Evolutionary conservation across 2,329 filamentous ascomycete species (phyloP), one percentile per base, ranked within the genome.

Genomic region (Sclerotinia glacialis): DNA sequence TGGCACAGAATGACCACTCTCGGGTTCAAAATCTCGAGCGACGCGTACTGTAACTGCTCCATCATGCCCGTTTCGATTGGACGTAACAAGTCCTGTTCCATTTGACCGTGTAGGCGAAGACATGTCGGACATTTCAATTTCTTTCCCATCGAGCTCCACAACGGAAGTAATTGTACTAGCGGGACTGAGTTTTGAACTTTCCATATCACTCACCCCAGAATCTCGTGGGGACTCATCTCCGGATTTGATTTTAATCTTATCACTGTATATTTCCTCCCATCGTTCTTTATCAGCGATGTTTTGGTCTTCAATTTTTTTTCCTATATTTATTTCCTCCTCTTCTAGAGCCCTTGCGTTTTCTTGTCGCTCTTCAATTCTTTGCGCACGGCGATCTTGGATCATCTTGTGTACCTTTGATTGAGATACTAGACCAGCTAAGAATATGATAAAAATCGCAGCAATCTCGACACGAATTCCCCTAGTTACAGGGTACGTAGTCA

Each of bases 381-480:
- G 80, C 71, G 83, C 80, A 60, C 85, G 83, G 55, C 82, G 83
- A 68, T 88, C 83, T 72, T 87, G 86, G 68, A 97, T 86, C 9
- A 96, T 82, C 69, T 87, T 92, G 93, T 93, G 97, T 18, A 97
- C 80, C 73, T 89, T 91, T 72, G 95, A 81, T 76, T 98, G 94
- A 0, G 92, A 96, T 53, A 96, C 83, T 31, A 97, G 80, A 2
- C 93, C 93, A 23, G 91, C 81, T 12, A 92, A 77, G 67, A 85
- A 89, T 26, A 97, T 80, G 37, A 97, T 84, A 63, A 97, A 79
- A 31, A 90, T 90, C 1, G 86, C 85, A 0, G 92, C 93, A 40
- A 92, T 85, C 76, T 98, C 94, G 18, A 95, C 93, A 49, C 87
- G 86, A 66, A 97, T 95, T 2, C 91, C 92, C 72, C 88, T 90